Evolutionary conservation across 73 alveolate species (phyloP).

Genomic region (Paramecium tetraurelia): DNA sequence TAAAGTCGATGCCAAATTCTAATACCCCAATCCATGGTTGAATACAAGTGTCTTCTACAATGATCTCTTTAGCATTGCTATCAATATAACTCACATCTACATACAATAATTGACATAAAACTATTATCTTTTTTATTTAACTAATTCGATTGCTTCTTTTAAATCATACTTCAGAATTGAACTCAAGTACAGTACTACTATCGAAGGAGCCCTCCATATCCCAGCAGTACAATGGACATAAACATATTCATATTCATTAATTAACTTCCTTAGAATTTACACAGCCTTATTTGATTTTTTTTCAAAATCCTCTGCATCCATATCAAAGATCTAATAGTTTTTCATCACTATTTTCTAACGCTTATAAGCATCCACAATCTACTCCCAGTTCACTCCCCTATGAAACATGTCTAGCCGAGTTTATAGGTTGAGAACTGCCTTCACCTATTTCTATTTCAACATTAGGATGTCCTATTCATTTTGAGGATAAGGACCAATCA

Average conservation of each 20-base stretch:
- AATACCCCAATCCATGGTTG: not conserved
- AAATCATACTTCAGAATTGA: not conserved
- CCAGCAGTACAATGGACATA: conserved; percentile 87
- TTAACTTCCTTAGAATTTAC: not conserved
- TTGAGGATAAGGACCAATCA: conserved; percentile 35
- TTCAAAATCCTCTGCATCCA: conserved; percentile 38
- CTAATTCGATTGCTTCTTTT: conserved; percentile 15
- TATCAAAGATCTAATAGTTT: conserved; percentile 6
- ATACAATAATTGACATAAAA: conserved; percentile 18
- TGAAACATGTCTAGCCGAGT: conserved; percentile 39
- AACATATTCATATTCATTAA: conserved; percentile 60
- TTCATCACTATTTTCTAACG: not conserved
- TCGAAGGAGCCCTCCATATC: conserved; percentile 78
- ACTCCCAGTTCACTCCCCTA: conserved; percentile 30
- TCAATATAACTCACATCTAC: too few relatives aligned
- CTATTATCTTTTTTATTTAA: conserved; percentile 2
- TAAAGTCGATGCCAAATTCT: not conserved
- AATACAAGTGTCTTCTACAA: not conserved
- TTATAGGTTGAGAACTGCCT: conserved; percentile 1
- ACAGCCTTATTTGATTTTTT: not conserved
- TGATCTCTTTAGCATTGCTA: not conserved
- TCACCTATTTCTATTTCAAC: not conserved
- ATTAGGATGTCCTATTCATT: conserved; percentile 7
- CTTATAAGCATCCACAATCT: not conserved
- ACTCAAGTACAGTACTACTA: conserved; percentile 70